Percentiles rank a stretch among this genome's conserved stretches.
Conservation (phyloP, 192 early-diverging fungal genomes). For the Polychytrium aggregatum region DNA sequence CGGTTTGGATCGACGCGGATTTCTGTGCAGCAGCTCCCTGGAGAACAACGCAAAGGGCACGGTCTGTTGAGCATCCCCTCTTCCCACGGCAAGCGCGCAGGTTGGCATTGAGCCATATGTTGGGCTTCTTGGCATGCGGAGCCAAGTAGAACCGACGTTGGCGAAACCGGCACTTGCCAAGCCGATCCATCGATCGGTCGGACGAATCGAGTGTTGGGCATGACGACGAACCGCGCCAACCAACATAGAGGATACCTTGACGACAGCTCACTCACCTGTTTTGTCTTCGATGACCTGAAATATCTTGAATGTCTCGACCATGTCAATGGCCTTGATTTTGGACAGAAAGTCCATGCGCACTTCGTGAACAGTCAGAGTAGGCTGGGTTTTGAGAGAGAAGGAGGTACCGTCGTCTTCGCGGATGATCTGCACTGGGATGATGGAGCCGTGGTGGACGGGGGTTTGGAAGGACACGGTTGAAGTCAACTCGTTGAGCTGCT, state of each 20-base stretch:
- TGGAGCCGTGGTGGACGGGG: no score
- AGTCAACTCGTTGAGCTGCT: no score
- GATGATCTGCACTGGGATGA: no score
- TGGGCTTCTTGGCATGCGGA: background rate
- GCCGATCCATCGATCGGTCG: constrained; percentile 1
- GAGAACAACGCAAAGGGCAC: background rate
- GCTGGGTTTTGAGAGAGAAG: no score
- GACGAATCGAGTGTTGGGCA: background rate
- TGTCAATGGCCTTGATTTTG: constrained; percentile 11
- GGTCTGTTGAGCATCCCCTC: background rate
- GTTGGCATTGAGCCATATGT: background rate
- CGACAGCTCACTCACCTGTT: constrained; percentile 12
- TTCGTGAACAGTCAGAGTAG: constrained; percentile 29
- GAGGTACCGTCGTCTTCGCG: no score
- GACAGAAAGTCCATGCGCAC: constrained; percentile 11
- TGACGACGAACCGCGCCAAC: background rate
- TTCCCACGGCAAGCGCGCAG: no score
- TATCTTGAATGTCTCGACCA: constrained; percentile 13
- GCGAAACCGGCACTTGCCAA: background rate
- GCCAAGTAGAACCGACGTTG: background rate
- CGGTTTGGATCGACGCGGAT: constrained; percentile 17
- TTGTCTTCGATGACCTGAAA: constrained; percentile 4
- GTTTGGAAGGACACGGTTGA: no score
- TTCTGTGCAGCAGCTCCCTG: constrained; percentile 10
- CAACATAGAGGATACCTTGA: background rate